Percentiles rank a stretch among this genome's conserved stretches.
Conservation (phyloP, 1,284 basidiomycete species). For the Stereum hirsutum region DNA sequence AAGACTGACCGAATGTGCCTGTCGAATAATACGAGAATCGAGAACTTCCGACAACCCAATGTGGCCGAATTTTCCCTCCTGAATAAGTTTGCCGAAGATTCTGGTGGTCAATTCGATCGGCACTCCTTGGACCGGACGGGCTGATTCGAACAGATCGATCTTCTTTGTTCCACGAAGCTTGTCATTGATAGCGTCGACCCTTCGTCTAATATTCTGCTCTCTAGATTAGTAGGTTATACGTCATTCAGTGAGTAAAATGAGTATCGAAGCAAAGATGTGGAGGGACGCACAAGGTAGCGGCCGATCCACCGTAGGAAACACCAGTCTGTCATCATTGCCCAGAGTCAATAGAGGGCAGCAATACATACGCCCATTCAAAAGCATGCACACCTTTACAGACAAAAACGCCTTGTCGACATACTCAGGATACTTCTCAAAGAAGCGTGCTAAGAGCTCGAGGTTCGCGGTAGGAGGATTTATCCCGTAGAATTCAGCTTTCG, state of each 20-base stretch:
- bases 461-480: conserved; percentile 26
- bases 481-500: conserved; percentile 36
- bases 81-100: conserved; percentile 23
- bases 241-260: neutral
- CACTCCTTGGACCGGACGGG: conserved; percentile 27
- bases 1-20: conserved; percentile 28
- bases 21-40: conserved; percentile 36
- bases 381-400: conserved; percentile 26
- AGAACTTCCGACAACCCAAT: conserved; percentile 45
- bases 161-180: conserved; percentile 35
- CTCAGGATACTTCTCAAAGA: conserved; percentile 40
- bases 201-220: conserved; percentile 16
- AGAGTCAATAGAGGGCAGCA: conserved; percentile 14
- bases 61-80: conserved; percentile 37
- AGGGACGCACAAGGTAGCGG: neutral
- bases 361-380: neutral
- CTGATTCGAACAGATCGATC: conserved; percentile 39
- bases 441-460: conserved; percentile 32
- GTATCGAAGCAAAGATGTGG: too few species aligned
- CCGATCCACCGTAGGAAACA: neutral
- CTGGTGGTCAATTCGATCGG: conserved; percentile 27
- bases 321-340: conserved; percentile 15
- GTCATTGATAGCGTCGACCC: conserved; percentile 29
- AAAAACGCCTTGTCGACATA: conserved; percentile 42
- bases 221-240: too few species aligned